Evolutionary conservation across 1,284 basidiomycete genomes (phyloP).

Genomic region (Inonotus obliquus): DNA sequence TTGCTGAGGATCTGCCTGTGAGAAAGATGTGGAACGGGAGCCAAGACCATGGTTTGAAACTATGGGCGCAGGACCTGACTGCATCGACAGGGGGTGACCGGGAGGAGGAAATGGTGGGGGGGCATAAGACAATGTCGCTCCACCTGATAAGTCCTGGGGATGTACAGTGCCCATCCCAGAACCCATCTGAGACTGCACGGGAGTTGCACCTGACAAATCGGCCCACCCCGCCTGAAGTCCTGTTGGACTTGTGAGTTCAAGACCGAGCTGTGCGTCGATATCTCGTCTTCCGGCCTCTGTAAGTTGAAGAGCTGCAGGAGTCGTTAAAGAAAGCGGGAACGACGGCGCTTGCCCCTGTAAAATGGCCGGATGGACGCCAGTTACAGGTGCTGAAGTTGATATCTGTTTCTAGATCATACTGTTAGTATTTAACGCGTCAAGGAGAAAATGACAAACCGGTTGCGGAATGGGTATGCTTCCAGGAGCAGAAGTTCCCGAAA

Average conservation of each 20-base stretch:
- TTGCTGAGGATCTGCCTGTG: slow-evolving; percentile 3
- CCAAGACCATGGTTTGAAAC: slow-evolving; percentile 2
- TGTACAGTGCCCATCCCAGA: slow-evolving; percentile 14
- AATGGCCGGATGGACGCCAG: neutral
- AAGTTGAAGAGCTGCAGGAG: neutral
- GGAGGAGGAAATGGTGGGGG: slow-evolving; percentile 1
- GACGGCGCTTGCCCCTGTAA: slow-evolving; percentile 7
- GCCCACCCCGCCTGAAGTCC: neutral
- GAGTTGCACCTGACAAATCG: slow-evolving; percentile 3
- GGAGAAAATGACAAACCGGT: slow-evolving; percentile 2
- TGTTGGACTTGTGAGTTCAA: neutral
- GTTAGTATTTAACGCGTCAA: neutral
- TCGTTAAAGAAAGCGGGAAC: neutral
- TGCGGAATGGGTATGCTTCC: neutral
- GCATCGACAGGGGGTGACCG: slow-evolving; percentile 5
- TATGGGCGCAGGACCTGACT: neutral
- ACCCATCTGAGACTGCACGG: neutral
- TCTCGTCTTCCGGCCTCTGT: neutral
- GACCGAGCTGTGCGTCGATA: neutral
- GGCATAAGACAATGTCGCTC: neutral
- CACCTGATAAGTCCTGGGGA: slow-evolving; percentile 9
- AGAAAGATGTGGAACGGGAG: slow-evolving; percentile 17
- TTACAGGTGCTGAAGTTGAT: slow-evolving; percentile 12
- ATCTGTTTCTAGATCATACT: slow-evolving; percentile 5
- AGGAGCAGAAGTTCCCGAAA: neutral